Evolutionary conservation across 2,329 filamentous ascomycete genomes (phyloP).

Genomic region (Penicillium palitans): DNA sequence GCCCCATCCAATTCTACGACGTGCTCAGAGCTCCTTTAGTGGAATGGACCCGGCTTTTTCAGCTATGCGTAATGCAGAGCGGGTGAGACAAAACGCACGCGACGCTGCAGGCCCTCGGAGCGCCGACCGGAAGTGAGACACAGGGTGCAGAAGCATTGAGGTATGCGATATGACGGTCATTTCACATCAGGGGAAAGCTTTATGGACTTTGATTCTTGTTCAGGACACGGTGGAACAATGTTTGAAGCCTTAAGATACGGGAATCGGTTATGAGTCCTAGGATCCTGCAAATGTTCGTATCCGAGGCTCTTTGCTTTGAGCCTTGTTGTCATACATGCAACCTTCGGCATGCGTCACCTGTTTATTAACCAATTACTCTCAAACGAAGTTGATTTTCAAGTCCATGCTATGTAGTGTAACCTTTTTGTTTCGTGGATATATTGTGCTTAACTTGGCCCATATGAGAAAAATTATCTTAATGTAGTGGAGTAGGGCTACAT

Average conservation of each 20-base stretch:
- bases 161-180: background rate
- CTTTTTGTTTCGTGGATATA: background rate
- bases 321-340: background rate
- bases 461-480: background rate
- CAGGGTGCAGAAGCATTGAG: background rate
- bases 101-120: background rate
- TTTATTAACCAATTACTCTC: background rate
- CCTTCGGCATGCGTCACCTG: background rate
- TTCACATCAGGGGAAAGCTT: background rate
- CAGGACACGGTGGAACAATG: background rate
- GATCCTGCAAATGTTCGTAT: background rate
- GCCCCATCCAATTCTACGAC: background rate
- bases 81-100: background rate
- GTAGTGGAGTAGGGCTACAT: no score
- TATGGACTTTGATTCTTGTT: background rate
- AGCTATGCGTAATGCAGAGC: background rate
- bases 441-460: no score
- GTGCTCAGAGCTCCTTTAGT: constrained; percentile 7
- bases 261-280: background rate
- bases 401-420: background rate
- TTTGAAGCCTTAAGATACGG: background rate
- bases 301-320: background rate
- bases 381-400: background rate
- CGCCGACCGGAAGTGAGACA: background rate
- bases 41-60: constrained; percentile 10